phyloP scores from a whole-genome alignment of 768 basidiomycete species.

The Trametes villosa region DNA sequence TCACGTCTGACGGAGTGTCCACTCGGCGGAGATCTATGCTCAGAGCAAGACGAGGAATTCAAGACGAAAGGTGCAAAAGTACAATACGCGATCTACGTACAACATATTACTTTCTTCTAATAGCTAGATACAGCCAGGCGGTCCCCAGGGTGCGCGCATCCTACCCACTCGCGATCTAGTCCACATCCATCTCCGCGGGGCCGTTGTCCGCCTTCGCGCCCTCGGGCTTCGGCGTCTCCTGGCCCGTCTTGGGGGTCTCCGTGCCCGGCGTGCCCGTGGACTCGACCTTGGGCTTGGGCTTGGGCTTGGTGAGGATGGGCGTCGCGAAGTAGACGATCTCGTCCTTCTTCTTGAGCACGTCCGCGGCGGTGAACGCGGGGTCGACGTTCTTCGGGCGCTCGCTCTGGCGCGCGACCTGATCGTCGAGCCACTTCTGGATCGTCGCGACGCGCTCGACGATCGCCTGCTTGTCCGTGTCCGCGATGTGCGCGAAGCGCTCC shows the following conservation, averaged over 20 bases:
- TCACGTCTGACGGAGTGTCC: too few species aligned
- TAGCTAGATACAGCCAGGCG: constrained; percentile 19
- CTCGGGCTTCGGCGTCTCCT: constrained; percentile 50
- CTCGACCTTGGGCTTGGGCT: constrained; percentile 72
- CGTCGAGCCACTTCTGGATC: constrained; percentile 94
- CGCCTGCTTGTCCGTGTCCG: constrained; percentile 82
- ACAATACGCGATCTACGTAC: constrained; percentile 26
- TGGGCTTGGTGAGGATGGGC: constrained; percentile 89
- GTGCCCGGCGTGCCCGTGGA: constrained; percentile 49
- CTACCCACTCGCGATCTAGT: constrained; percentile 46
- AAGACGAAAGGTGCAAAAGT: constrained; percentile 22
- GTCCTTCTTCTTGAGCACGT: constrained; percentile 90
- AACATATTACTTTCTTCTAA: constrained; percentile 27
- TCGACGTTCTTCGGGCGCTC: constrained; percentile 91
- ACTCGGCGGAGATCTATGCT: too few species aligned
- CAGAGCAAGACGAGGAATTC: too few species aligned
- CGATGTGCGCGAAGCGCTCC: constrained; percentile 89
- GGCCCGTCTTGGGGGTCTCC: constrained; percentile 72
- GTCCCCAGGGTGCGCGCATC: neutral
- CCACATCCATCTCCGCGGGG: constrained; percentile 86
- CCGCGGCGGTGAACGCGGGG: constrained; percentile 77
- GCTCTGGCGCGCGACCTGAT: constrained; percentile 83
- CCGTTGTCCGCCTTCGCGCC: constrained; percentile 44
- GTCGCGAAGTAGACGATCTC: constrained; percentile 89
- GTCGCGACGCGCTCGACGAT: constrained; percentile 91